Base-by-base conservation (phyloP, 257 asterid genomes). In the Capsicum pubescens region DNA sequence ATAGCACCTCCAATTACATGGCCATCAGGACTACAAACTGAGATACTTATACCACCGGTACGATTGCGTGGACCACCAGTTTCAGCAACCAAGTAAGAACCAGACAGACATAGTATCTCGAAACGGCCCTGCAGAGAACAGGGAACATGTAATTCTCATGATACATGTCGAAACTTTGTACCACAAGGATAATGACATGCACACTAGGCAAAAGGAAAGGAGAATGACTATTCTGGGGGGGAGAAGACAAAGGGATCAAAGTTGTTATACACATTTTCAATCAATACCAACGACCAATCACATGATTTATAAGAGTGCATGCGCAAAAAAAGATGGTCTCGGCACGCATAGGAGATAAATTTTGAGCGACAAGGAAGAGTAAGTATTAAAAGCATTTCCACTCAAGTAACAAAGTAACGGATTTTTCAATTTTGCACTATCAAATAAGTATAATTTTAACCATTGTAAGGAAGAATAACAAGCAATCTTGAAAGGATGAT, bases 21-120 rank as follows among this genome's bases (percentile, higher is more conserved):
- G 46, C 95, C 95, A 83, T 93, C 94, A n/a, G 94, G 92, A 86
- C 94, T 89, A 82, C 93, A 90, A 42, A 93, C 89, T 14, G 97
- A 93, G 58, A 93, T 87, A 82, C 95, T 93, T 68, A 91, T 69
- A 78, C 97, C 97, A 69, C 97, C 95, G 15, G 92, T 89, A 21
- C 97, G 89, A 82, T 87, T 86, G 52, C 87, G 86, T 16, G 94
- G 92, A 50, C 95, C 93, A 15, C 93, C 95, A 85, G 68, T 87
- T 86, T 91, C 97, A 83, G 93, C 87, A 84, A 93, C 85, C 89
- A 93, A 87, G 87, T 90, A 93, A 55, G 95, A 93, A 11, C 95
- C 95, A 2, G 97, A 90, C 87, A 93, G 82, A 87, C 91, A 90
- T 55, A 93, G 68, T 60, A 93, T 90, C 88, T 93, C 94, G 50